Conservation (phyloP, 140 eudicot genomes). For the Erigeron philadelphicus region DNA sequence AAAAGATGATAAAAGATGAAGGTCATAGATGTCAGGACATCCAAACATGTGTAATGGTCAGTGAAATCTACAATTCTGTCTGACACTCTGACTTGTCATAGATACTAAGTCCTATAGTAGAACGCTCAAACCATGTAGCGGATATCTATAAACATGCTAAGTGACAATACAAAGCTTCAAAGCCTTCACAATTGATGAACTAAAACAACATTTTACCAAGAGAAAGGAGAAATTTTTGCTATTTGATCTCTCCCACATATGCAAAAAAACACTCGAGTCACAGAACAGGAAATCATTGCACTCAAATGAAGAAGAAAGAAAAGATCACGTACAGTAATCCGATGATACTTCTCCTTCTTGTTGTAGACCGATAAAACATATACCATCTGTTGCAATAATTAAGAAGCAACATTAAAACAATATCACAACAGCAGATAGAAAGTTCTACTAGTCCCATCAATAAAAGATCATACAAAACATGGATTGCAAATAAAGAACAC, state of each 20-base stretch:
- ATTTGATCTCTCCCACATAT: conserved; percentile 19
- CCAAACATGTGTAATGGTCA: too few relatives aligned
- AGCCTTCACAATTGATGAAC: background rate
- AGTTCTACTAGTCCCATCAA: conserved; percentile 12
- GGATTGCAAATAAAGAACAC: too few relatives aligned
- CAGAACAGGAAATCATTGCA: background rate
- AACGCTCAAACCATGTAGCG: background rate
- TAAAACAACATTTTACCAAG: conserved; percentile 4
- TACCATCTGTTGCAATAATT: conserved; percentile 68
- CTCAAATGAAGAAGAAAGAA: conserved; percentile 9
- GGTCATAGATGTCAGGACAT: too few relatives aligned
- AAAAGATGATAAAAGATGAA: too few relatives aligned
- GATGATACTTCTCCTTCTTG: conserved; percentile 84
- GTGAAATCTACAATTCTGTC: too few relatives aligned
- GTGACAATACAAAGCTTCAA: conserved; percentile 3
- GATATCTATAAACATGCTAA: background rate
- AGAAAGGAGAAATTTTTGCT: background rate
- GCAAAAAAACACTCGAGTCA: conserved; percentile 11
- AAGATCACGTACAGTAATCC: conserved; percentile 67
- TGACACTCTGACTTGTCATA: too few relatives aligned
- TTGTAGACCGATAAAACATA: conserved; percentile 87
- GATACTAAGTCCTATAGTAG: too few relatives aligned
- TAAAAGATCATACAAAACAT: conserved; percentile 18
- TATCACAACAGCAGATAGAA: conserved; percentile 15
- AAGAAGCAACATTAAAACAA: conserved; percentile 19